These are phyloP conservation scores for Xylariaceae sp. DNA, from an alignment of 2,329 filamentous ascomycete genomes.

Conservation along the genomic window DNA sequence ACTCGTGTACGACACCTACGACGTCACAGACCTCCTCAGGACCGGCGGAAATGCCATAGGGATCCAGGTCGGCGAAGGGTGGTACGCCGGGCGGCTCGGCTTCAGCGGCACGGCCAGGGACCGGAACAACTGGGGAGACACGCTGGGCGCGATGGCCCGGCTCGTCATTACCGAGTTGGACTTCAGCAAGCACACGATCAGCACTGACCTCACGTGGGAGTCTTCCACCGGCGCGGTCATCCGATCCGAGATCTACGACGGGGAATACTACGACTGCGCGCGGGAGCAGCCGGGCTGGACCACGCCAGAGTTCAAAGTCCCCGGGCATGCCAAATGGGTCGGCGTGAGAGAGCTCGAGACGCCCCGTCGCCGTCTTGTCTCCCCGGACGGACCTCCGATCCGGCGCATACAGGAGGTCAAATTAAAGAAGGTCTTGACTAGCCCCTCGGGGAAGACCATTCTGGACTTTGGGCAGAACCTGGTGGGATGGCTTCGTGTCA, in stretches of 20 bases:
- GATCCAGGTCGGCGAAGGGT: conserved; percentile 43
- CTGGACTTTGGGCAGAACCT: conserved; percentile 45
- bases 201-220: conserved; percentile 25
- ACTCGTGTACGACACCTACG: conserved; percentile 45
- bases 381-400: conserved; percentile 27
- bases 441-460: conserved; percentile 35
- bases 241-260: conserved; percentile 22
- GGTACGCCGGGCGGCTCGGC: conserved; percentile 37
- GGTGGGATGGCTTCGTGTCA: conserved; percentile 32
- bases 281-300: conserved; percentile 19
- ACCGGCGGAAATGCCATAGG: conserved; percentile 32
- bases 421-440: conserved; percentile 19
- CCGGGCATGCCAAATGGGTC: conserved; percentile 25
- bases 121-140: conserved; percentile 26
- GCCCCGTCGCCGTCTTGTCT: conserved; percentile 16
- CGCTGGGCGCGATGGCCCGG: conserved; percentile 22
- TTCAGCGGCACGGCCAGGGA: conserved; percentile 3
- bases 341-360: conserved; percentile 14
- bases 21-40: conserved; percentile 36
- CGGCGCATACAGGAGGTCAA: conserved; percentile 19
- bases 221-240: conserved; percentile 17
- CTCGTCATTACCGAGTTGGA: conserved; percentile 18
- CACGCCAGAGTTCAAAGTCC: conserved; percentile 18
- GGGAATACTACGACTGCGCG: conserved; percentile 25
- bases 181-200: conserved; percentile 13